A percentile compares a stretch with the other conserved stretches of the same genome.
Conservation (phyloP, 495 filamentous ascomycete genomes). For the Podospora pseudoanserina region DNA sequence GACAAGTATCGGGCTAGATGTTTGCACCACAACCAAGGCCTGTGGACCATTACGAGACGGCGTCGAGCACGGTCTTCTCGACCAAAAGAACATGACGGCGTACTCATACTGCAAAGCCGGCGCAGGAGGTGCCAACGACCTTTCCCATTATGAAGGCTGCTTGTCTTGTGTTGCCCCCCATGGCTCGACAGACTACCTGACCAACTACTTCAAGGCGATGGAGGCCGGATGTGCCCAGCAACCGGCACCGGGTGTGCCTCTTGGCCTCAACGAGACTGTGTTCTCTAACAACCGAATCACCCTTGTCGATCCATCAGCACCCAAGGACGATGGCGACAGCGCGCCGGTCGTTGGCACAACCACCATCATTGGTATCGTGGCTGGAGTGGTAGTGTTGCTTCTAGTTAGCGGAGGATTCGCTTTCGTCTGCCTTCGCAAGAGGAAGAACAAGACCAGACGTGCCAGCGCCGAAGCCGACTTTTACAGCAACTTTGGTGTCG, state of each 20-base stretch:
- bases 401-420: slow-evolving; percentile 30
- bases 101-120: slow-evolving; percentile 42
- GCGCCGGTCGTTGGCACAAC: slow-evolving; percentile 24
- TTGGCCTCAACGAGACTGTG: slow-evolving; percentile 47
- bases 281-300: slow-evolving; percentile 42
- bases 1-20: slow-evolving; percentile 33
- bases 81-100: slow-evolving; percentile 28
- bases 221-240: slow-evolving; percentile 49
- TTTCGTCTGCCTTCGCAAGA: slow-evolving; percentile 40
- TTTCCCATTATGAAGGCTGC: slow-evolving; percentile 32
- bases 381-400: slow-evolving; percentile 34
- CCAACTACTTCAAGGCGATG: slow-evolving; percentile 45
- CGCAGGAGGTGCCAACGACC: slow-evolving; percentile 26
- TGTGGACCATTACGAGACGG: slow-evolving; percentile 36
- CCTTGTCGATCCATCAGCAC: slow-evolving; percentile 38
- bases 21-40: slow-evolving; percentile 41
- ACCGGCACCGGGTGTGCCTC: slow-evolving; percentile 36
- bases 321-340: slow-evolving; percentile 14
- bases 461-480: slow-evolving; percentile 28
- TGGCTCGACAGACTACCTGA: slow-evolving; percentile 36
- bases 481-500: slow-evolving; percentile 13
- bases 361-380: slow-evolving; percentile 40
- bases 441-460: slow-evolving; percentile 34
- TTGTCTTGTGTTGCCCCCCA: slow-evolving; percentile 38
- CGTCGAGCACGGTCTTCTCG: slow-evolving; percentile 32